These are phyloP conservation scores for Piper betle DNA, from an alignment of 164 flowering plant species.

Conservation along the genomic window DNA sequence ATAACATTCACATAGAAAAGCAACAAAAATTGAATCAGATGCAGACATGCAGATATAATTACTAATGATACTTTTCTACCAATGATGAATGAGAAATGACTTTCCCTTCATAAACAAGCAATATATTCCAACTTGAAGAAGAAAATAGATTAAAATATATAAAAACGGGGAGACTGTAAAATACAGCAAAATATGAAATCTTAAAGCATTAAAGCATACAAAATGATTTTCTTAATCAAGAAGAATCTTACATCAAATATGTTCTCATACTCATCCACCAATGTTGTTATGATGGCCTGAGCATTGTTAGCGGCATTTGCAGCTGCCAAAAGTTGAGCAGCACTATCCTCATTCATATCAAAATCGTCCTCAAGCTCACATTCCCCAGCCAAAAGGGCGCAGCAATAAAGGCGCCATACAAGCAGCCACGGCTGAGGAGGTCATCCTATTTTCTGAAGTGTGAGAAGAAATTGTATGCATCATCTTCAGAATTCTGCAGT, in stretches of 20 bases:
- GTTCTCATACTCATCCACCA: slow-evolving; percentile 87
- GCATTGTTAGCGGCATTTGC: slow-evolving; percentile 99
- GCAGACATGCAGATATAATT: too few species aligned
- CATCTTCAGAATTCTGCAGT: slow-evolving; percentile 77
- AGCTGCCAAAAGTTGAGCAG: slow-evolving; percentile 98
- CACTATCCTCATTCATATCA: slow-evolving; percentile 65
- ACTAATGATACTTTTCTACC: too few species aligned
- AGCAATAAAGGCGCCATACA: slow-evolving; percentile 98
- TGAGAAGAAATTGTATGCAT: slow-evolving; percentile 80
- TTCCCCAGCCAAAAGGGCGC: slow-evolving; percentile 94
- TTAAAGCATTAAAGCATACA: too few species aligned
- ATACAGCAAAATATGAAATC: not conserved
- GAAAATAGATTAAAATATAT: too few species aligned
- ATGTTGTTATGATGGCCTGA: slow-evolving; percentile 74
- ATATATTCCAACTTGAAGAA: too few species aligned
- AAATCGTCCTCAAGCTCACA: slow-evolving; percentile 92
- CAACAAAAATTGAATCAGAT: too few species aligned
- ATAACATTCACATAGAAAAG: not conserved
- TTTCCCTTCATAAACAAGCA: too few species aligned
- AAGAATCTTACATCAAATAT: slow-evolving; percentile 69
- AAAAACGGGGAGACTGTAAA: not conserved
- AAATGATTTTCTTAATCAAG: not conserved
- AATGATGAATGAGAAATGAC: too few species aligned
- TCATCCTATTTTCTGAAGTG: slow-evolving; percentile 88
- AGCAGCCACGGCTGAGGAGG: slow-evolving; percentile 95